These are phyloP conservation scores for Ceratocystis alfenasii DNA, from an alignment of 2,329 filamentous ascomycete genomes.

Conservation along the genomic window DNA sequence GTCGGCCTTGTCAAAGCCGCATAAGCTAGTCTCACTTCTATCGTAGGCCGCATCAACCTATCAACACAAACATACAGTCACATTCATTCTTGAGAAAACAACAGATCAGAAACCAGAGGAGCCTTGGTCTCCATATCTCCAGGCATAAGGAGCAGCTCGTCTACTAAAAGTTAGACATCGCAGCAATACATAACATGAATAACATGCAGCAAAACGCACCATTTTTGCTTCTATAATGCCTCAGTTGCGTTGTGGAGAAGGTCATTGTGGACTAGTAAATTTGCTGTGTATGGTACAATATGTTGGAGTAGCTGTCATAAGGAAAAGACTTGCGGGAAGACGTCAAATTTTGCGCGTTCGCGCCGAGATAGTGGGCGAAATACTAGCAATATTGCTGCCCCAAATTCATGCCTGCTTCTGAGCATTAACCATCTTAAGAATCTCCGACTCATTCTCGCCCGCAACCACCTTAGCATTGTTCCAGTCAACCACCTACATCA, in stretches of 20 bases:
- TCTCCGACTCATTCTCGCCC: constrained; percentile 77
- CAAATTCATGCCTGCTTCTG: constrained; percentile 26
- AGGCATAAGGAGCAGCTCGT: constrained; percentile 1
- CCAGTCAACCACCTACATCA: constrained; percentile 66
- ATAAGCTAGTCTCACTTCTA: neutral
- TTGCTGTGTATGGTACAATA: neutral
- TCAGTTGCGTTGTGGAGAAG: neutral
- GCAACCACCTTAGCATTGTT: constrained; percentile 71
- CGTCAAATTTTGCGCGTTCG: neutral
- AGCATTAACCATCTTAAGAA: constrained; percentile 64
- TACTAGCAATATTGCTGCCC: neutral
- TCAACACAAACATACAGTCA: constrained; percentile 4
- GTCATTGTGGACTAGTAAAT: neutral
- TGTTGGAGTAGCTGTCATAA: neutral
- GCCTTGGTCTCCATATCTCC: neutral
- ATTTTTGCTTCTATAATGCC: neutral
- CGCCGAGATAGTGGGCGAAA: neutral
- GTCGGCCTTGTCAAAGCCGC: constrained; percentile 40
- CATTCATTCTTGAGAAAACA: neutral
- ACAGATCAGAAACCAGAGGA: constrained; percentile 3
- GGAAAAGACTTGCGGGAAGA: neutral
- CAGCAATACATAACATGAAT: neutral
- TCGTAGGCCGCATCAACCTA: neutral
- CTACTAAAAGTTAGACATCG: neutral
- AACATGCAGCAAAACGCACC: neutral